phyloP scores from a whole-genome alignment of 2,329 filamentous ascomycete species.

The Tolypocladium sp. region DNA sequence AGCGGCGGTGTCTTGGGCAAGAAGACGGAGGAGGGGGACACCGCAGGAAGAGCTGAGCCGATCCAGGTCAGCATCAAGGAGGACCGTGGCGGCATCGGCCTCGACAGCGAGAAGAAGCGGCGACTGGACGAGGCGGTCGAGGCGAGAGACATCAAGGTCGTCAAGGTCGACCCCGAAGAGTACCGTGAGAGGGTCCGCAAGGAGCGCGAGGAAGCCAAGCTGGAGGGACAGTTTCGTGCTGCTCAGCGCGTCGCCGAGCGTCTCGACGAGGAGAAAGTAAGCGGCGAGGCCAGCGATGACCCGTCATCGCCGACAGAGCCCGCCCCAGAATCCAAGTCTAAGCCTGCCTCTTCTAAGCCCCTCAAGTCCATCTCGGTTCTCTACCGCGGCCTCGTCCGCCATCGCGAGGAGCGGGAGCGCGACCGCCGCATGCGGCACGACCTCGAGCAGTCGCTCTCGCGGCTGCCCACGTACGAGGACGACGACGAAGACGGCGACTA shows the following conservation, averaged over 20 bases:
- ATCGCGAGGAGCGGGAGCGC: conserved; percentile 60
- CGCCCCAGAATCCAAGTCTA: neutral
- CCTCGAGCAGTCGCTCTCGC: conserved; percentile 54
- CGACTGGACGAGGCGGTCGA: conserved; percentile 58
- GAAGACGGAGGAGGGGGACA: conserved; percentile 36
- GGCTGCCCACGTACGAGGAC: conserved; percentile 54
- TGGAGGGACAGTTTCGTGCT: conserved; percentile 61
- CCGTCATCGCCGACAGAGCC: neutral
- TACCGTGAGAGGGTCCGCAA: conserved; percentile 63
- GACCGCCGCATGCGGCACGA: conserved; percentile 57
- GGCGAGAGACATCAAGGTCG: conserved; percentile 42
- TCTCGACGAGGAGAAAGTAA: conserved; percentile 50
- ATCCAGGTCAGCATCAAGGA: conserved; percentile 70
- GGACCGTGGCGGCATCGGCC: conserved; percentile 71
- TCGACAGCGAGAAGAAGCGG: conserved; percentile 76
- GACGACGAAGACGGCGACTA: conserved; percentile 68
- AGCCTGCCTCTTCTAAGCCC: conserved; percentile 30
- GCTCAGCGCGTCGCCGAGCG: conserved; percentile 79
- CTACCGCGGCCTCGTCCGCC: conserved; percentile 66
- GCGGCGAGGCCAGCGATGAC: conserved; percentile 9
- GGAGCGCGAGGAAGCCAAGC: conserved; percentile 59
- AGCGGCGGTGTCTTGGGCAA: conserved; percentile 65
- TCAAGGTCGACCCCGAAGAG: conserved; percentile 55
- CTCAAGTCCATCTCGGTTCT: conserved; percentile 65
- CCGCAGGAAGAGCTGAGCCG: conserved; percentile 48